phyloP scores from a whole-genome alignment of 2,329 filamentous ascomycete genomes.

The Remersonia thermophila region DNA sequence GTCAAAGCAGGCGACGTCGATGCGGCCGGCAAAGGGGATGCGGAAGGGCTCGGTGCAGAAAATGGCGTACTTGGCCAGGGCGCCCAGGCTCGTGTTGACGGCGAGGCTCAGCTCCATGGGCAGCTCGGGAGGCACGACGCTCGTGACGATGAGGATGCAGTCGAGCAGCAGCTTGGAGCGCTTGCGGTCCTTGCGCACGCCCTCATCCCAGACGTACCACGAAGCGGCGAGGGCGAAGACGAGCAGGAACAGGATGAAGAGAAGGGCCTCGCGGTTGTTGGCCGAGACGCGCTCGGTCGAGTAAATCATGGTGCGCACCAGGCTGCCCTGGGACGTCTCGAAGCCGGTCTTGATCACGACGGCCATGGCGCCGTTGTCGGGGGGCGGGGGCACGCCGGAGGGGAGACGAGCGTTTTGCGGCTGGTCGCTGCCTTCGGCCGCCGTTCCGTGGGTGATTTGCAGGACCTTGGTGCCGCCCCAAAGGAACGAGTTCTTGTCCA shows the following conservation, averaged over 20 bases:
- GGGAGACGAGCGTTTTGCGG: conserved; percentile 27
- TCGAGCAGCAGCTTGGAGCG: conserved; percentile 94
- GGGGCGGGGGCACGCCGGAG: conserved; percentile 70
- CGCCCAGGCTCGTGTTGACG: conserved; percentile 93
- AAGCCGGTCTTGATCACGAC: conserved; percentile 96
- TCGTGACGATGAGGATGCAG: conserved; percentile 95
- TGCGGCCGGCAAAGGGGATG: conserved; percentile 88
- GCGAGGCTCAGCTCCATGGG: conserved; percentile 97
- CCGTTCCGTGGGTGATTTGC: conserved; percentile 79
- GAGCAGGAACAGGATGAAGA: conserved; percentile 93
- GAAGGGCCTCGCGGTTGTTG: conserved; percentile 89
- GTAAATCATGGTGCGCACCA: conserved; percentile 99
- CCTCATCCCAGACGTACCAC: conserved; percentile 98
- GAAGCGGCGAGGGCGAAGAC: conserved; percentile 94
- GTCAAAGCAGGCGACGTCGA: conserved; percentile 95
- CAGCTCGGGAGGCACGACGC: conserved; percentile 93
- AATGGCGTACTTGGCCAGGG: conserved; percentile 88
- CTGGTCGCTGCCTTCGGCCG: conserved; percentile 60
- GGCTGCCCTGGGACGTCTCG: conserved; percentile 93
- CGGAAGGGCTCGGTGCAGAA: conserved; percentile 99
- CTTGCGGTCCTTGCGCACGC: conserved; percentile 87
- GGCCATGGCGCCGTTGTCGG: conserved; percentile 87
- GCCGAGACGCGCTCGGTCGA: conserved; percentile 98
- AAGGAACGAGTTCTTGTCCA: conserved; percentile 94
- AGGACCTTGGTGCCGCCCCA: conserved; percentile 97